phyloP scores from a whole-genome alignment of 371 early-diverging fungal genomes.

The Zopfochytrium polystomum region DNA sequence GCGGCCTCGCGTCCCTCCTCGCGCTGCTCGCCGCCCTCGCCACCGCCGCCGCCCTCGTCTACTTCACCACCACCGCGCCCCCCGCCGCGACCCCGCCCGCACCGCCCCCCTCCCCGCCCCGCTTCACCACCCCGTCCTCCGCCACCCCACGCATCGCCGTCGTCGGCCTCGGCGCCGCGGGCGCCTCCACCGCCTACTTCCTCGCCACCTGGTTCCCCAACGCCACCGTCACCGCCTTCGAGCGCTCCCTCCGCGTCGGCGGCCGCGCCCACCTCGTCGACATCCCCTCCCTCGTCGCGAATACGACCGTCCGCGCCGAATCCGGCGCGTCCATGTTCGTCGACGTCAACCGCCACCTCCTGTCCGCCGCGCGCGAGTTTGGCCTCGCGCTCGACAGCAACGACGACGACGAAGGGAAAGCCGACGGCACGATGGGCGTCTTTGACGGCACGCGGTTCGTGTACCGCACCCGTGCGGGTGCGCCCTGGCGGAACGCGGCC shows the following conservation, averaged over 20 bases:
- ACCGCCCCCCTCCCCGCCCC: too few relatives aligned
- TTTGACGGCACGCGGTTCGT: conserved; percentile 15
- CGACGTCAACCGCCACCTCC: conserved; percentile 10
- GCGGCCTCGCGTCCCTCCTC: too few relatives aligned
- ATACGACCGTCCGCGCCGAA: conserved; percentile 12
- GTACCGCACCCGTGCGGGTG: conserved; percentile 4
- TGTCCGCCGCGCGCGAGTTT: conserved; percentile 4
- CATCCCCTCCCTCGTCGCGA: not conserved
- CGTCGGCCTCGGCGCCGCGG: conserved; percentile 25
- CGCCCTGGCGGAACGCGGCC: conserved; percentile 11
- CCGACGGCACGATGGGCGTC: conserved; percentile 16
- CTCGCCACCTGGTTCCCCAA: not conserved
- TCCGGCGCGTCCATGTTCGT: conserved; percentile 21
- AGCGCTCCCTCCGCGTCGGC: conserved; percentile 26
- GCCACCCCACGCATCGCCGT: conserved; percentile 15
- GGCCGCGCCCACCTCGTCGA: conserved; percentile 22
- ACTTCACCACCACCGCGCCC: too few relatives aligned
- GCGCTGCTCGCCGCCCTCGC: too few relatives aligned
- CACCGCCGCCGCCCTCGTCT: too few relatives aligned
- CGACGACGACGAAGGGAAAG: not conserved
- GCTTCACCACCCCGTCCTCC: not conserved
- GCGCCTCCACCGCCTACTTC: conserved; percentile 19
- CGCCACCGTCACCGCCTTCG: conserved; percentile 14
- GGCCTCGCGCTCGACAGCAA: conserved; percentile 7
- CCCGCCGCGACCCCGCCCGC: too few relatives aligned